Evolutionary conservation across 140 eudicot species (phyloP).

Genomic region (Erigeron philadelphicus): DNA sequence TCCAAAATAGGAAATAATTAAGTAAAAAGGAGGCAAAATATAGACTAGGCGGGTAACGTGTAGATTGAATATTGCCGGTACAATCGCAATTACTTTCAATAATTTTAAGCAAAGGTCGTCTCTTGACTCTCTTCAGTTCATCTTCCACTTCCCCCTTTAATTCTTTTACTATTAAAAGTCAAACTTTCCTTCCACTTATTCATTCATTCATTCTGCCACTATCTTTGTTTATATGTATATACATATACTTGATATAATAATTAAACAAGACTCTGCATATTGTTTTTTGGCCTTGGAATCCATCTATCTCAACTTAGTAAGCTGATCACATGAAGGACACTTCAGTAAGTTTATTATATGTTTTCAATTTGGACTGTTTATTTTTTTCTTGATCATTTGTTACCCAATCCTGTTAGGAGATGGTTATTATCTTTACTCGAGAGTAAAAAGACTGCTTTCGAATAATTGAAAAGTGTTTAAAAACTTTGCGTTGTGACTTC

Average conservation of each 20-base stretch:
- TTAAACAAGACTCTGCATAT: conserved; percentile 20
- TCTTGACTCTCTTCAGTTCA: conserved; percentile 9
- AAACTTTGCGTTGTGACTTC: background rate
- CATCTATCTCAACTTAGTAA: conserved; percentile 1
- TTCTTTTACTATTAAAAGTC: conserved; percentile 28
- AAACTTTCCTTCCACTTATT: conserved; percentile 23
- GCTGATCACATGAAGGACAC: conserved; percentile 32
- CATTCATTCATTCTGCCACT: conserved; percentile 15
- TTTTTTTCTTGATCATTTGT: background rate
- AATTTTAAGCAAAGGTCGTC: conserved; percentile 29
- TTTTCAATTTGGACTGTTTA: background rate
- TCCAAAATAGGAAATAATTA: too few relatives aligned
- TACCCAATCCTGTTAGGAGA: too few relatives aligned
- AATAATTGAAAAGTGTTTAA: background rate
- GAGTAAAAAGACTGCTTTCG: too few relatives aligned
- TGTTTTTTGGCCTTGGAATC: conserved; percentile 20
- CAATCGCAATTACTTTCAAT: conserved; percentile 17
- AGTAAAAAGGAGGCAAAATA: too few relatives aligned
- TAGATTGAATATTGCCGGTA: conserved; percentile 24
- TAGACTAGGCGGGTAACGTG: too few relatives aligned
- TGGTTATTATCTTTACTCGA: too few relatives aligned
- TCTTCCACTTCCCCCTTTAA: conserved; percentile 24
- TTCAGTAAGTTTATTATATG: conserved; percentile 28
- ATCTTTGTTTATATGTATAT: background rate
- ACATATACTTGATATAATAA: background rate